Base-by-base conservation (phyloP, 148 eudicot species). In the Tetragonia tetragonoides region DNA sequence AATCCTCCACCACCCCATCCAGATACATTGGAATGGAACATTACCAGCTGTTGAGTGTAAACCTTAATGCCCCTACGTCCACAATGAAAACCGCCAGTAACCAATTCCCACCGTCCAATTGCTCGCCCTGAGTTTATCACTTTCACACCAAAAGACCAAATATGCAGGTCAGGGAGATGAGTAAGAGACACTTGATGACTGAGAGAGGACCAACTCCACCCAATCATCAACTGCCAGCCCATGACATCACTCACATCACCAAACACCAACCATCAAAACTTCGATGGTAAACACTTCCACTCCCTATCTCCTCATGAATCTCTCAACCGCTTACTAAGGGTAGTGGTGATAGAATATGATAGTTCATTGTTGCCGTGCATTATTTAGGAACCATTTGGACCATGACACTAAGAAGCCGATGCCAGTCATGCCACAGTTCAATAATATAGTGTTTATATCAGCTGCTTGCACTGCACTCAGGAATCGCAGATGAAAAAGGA, bases 211-310 rank as follows among this genome's bases (percentile, higher is more conserved):
- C 20, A 46, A 54, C 37, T 59, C 62, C 5, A 5, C 21, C 21
- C 75, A n/a, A 57, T 56, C 34, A 73, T 53, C 75, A 57, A 73
- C 75, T 7, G 21, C 63, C 3, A n/a, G 38, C 56, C 23, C 57
- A 70, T 70, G 62, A 73, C n/a, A 23, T 46, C 51, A 53, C 41
- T 18, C 17, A 38, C 65, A 39, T 18, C 15, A 17, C 12, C 65
- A 57, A 38, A 51, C 17, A 56, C 24, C 65, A 42, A 73, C 10
- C 23, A 5, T 34, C 66, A 73, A 17, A 56, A 18, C 37, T 7
- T 59, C 4, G 23, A 59, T 17, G 17, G 23, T 1, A 18, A 20
- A 59, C 23, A 59, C 62, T 5, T 59, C 23, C 17, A 0, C 21
- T 4, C 62, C 62, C 21, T 54, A 4, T 17, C 7, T 59, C 62